Conservation (phyloP, 805 yeast species). For the Cyberlindnera japonica region DNA sequence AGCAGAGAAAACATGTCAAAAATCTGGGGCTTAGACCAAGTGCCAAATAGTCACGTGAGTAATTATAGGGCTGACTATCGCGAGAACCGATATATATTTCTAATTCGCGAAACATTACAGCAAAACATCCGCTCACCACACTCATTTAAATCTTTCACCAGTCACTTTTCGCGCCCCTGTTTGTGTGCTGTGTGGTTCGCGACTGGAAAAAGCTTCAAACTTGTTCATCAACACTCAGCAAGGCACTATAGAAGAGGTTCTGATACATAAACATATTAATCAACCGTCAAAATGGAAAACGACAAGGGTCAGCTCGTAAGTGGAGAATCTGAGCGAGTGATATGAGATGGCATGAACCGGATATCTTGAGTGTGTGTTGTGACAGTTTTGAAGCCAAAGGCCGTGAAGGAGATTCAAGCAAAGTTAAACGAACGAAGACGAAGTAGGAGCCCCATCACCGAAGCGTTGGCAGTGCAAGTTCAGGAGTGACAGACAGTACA, state of each 20-base stretch:
- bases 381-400: too few relatives aligned
- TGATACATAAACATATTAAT: slow-evolving; percentile 7
- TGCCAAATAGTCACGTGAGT: slow-evolving; percentile 9
- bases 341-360: too few relatives aligned
- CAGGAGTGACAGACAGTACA: too few relatives aligned
- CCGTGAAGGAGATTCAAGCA: too few relatives aligned
- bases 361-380: too few relatives aligned
- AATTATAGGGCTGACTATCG: slow-evolving; percentile 4
- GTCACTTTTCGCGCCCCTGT: slow-evolving; percentile 6
- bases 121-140: slow-evolving; percentile 12
- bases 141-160: slow-evolving; percentile 18
- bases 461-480: too few relatives aligned
- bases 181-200: slow-evolving; percentile 8
- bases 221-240: slow-evolving; percentile 12
- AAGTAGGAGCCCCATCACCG: too few relatives aligned
- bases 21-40: too few relatives aligned
- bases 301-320: slow-evolving; percentile 99
- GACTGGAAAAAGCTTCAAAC: slow-evolving; percentile 15
- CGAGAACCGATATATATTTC: background rate
- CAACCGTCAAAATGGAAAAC: slow-evolving; percentile 87
- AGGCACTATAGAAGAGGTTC: background rate
- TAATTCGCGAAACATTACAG: background rate
- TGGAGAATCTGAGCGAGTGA: slow-evolving; percentile 30
- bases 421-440: too few relatives aligned
- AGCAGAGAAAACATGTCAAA: too few relatives aligned